These are phyloP conservation scores for Dactylellina haptotyla DNA, from an alignment of 2,329 filamentous ascomycete genomes.

Conservation along the genomic window DNA sequence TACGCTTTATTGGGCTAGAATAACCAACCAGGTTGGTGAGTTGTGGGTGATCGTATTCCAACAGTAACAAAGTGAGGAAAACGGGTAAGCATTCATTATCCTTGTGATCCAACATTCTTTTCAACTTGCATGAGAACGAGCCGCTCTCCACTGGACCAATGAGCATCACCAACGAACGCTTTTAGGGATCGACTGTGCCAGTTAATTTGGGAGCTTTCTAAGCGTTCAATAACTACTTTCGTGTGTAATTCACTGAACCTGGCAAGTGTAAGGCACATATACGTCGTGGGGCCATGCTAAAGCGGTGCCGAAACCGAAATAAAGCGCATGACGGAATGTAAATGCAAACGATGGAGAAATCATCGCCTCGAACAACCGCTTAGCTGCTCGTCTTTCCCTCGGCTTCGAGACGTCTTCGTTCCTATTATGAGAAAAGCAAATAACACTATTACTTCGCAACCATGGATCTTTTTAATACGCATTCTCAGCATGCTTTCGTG, in stretches of 20 bases:
- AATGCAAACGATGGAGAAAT: constrained; percentile 1
- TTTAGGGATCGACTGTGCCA: constrained; percentile 1
- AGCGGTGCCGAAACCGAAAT: constrained; percentile 15
- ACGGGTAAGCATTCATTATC: background rate
- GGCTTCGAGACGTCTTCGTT: background rate
- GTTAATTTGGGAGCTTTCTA: constrained; percentile 4
- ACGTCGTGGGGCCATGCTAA: constrained; percentile 2
- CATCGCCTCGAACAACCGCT: constrained; percentile 21
- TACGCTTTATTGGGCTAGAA: constrained; percentile 36
- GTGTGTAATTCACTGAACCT: constrained; percentile 12
- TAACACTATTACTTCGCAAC: constrained; percentile 35
- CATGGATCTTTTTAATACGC: constrained; percentile 48
- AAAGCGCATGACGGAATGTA: background rate
- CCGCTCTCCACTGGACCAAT: constrained; percentile 17
- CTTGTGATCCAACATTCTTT: constrained; percentile 53
- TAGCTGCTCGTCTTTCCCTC: background rate
- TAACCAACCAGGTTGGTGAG: background rate
- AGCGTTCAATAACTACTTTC: constrained; percentile 1
- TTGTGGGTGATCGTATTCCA: background rate
- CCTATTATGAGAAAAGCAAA: constrained; percentile 50
- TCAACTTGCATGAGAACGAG: constrained; percentile 31
- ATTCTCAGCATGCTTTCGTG: background rate
- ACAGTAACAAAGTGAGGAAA: background rate
- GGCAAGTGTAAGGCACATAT: constrained; percentile 22
- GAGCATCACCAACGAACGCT: background rate